Evolutionary conservation across 2,329 filamentous ascomycete genomes (phyloP).

Genomic region (Clarireedia homoeocarpa): DNA sequence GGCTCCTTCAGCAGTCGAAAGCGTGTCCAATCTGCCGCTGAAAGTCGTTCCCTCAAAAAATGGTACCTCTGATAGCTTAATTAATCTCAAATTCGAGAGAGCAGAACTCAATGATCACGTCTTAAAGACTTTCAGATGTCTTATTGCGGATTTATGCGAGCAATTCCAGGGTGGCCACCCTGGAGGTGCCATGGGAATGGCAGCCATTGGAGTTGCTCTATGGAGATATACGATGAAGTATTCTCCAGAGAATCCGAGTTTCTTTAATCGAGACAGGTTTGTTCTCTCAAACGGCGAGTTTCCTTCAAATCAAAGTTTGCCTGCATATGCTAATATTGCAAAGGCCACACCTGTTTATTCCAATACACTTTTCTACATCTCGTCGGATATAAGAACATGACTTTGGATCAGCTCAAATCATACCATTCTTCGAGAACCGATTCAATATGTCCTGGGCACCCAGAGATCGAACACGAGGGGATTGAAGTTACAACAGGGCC

Average conservation of each 20-base stretch:
- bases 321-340: not conserved
- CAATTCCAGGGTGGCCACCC: slow-evolving; percentile 65
- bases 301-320: not conserved
- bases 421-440: slow-evolving; percentile 34
- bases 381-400: slow-evolving; percentile 39
- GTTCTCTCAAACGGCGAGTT: slow-evolving; percentile 35
- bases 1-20: not conserved
- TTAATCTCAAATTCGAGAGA: not conserved
- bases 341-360: slow-evolving; percentile 38
- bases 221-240: slow-evolving; percentile 38
- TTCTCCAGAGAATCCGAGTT: slow-evolving; percentile 32
- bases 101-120: not conserved
- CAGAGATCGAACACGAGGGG: slow-evolving; percentile 42
- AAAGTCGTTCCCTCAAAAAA: not conserved
- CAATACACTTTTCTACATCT: slow-evolving; percentile 39
- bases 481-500: slow-evolving; percentile 46
- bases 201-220: slow-evolving; percentile 40
- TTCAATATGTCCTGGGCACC: slow-evolving; percentile 37
- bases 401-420: slow-evolving; percentile 38
- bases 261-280: slow-evolving; percentile 37
- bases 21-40: not conserved
- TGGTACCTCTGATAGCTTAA: not conserved
- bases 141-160: slow-evolving; percentile 62
- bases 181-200: slow-evolving; percentile 49
- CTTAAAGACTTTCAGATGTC: slow-evolving; percentile 8